Percentiles rank a stretch among this genome's conserved stretches.
Conservation (phyloP, 2,329 filamentous ascomycete species). For the Coniochaeta prunicola region DNA sequence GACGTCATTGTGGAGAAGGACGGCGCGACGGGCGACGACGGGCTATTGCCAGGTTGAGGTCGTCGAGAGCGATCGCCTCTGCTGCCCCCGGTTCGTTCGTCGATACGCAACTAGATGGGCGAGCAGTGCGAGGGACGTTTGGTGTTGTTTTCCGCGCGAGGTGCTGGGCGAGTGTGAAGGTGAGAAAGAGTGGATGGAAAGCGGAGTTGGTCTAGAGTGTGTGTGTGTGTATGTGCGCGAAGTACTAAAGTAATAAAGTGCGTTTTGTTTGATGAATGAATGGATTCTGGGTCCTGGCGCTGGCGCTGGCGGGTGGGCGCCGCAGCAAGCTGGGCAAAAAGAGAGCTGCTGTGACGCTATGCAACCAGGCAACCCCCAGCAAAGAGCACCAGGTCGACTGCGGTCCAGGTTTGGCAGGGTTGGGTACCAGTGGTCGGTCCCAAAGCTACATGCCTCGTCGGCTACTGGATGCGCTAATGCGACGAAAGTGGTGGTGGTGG, state of each 20-base stretch:
- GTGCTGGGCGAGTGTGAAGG: neutral
- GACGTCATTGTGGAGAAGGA: slow-evolving; percentile 5
- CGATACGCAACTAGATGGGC: neutral
- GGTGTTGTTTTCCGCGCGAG: neutral
- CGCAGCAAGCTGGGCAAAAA: neutral
- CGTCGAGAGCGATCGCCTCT: slow-evolving; percentile 1
- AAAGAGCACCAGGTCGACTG: neutral
- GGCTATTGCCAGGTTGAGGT: neutral
- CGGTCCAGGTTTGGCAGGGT: too few species aligned
- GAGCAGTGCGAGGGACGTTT: neutral
- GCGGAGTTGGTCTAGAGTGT: neutral
- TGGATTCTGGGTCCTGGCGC: neutral
- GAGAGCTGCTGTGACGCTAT: neutral
- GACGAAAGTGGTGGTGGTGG: too few species aligned
- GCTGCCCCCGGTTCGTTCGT: neutral
- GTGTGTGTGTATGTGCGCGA: neutral
- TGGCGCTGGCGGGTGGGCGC: neutral
- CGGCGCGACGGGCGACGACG: slow-evolving; percentile 2
- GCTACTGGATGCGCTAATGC: neutral
- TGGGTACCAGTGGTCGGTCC: neutral
- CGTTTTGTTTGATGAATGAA: neutral
- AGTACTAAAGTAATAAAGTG: neutral
- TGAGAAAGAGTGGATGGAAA: neutral
- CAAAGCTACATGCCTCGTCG: neutral
- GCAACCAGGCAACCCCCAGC: neutral